Base-by-base conservation (phyloP, 495 filamentous ascomycete genomes). In the Cenococcum geophilum region DNA sequence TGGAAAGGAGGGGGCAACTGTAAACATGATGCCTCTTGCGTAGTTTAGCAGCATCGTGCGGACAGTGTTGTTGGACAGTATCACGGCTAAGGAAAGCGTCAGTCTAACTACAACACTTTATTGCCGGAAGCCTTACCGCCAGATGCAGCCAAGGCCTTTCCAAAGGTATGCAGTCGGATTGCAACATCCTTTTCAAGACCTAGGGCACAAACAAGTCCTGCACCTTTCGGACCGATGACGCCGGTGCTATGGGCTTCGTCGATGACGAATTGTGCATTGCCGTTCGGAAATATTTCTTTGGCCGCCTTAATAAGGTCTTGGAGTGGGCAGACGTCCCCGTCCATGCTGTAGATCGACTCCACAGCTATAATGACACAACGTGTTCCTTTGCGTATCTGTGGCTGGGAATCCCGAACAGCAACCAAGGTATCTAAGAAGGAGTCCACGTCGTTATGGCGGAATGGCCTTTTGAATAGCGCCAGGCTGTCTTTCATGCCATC, bases 221-320 rank as follows among this genome's bases (percentile, higher is more conserved):
- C 75, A 0, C 89, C 89, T 0, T 75, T 64, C 0, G 75, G 71
- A 0, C 89, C 89, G 57, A 83, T 78, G 0, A 86, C 75, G 1
- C 89, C 89, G 10, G 82, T 86, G 0, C 82, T 80, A 71, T 92
- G 89, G 1, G 89, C 89, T 71, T 92, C 89, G 61, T 92, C 89
- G 4, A 92, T 83, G 34, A 89, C 76, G 32, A 91, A 79, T 67
- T 87, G 79, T 5, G 78, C 84, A 69, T 89, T 90, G 1, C 75
- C 73, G 21, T 4, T 21, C 12, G 58, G 58, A 14, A 61, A 56
- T 5, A 60, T 21, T 42, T 60, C 58, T 56, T 48, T 20, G 1
- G 22, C 57, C 14, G 60, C 27, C 18, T 65, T 4, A 1, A 61
- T 5, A 10, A 61, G 34, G 9, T 65, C 62, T 57, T 62, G 23